A percentile compares a stretch with the other conserved stretches of the same genome.
These are phyloP conservation scores for Debaryomycetaceae sp. DNA, from an alignment of 1,139 yeast species.

Conservation along the genomic window DNA sequence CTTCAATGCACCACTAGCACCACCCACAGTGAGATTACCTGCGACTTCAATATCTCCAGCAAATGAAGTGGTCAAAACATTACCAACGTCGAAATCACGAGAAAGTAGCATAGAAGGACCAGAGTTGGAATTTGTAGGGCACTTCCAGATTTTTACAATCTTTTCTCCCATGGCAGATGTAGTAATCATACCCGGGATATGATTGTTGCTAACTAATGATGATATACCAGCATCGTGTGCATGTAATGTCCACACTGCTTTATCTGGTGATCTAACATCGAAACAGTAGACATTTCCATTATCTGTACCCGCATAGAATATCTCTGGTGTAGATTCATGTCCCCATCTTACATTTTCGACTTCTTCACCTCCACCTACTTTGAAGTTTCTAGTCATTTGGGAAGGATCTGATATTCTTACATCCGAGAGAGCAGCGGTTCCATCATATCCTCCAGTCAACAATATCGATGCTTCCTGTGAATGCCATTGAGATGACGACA, in stretches of 20 bases:
- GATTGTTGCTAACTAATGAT: constrained; percentile 65
- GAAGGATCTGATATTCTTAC: constrained; percentile 70
- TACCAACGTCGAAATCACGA: constrained; percentile 93
- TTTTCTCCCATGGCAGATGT: constrained; percentile 94
- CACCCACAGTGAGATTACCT: constrained; percentile 84
- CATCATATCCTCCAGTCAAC: constrained; percentile 91
- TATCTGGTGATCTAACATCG: constrained; percentile 69
- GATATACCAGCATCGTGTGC: constrained; percentile 97
- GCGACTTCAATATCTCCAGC: constrained; percentile 87
- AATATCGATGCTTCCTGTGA: constrained; percentile 69
- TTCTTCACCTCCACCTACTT: constrained; percentile 67
- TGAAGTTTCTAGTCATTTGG: constrained; percentile 59
- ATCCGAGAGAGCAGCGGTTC: constrained; percentile 74
- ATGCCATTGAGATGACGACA: constrained; percentile 88
- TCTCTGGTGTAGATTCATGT: constrained; percentile 47
- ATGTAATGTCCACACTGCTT: constrained; percentile 90
- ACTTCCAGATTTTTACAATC: constrained; percentile 83
- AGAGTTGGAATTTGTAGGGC: constrained; percentile 36
- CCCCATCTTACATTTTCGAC: constrained; percentile 81
- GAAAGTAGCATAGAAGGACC: constrained; percentile 89
- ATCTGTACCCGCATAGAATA: constrained; percentile 88
- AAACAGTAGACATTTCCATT: constrained; percentile 86
- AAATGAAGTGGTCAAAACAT: constrained; percentile 78
- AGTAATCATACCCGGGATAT: constrained; percentile 69
- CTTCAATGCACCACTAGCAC: constrained; percentile 78